Evolutionary conservation across 805 yeast genomes (phyloP).

Genomic region (Metschnikowia vanudenii): DNA sequence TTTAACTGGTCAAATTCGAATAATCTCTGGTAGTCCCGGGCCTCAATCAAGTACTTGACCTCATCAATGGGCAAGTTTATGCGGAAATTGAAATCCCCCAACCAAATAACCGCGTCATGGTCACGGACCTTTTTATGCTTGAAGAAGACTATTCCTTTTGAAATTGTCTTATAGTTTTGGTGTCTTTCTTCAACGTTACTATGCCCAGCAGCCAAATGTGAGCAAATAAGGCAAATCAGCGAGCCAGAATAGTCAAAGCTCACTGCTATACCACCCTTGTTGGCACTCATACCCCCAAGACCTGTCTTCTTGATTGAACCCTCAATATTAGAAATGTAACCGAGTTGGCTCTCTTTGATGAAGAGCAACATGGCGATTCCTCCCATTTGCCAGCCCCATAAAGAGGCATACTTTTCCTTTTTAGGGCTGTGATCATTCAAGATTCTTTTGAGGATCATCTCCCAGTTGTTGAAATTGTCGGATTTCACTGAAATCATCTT

Average conservation of each 20-base stretch:
- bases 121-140: conserved; percentile 57
- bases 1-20: conserved; percentile 76
- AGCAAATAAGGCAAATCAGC: conserved; percentile 72
- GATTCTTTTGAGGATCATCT: conserved; percentile 51
- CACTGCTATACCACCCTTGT: conserved; percentile 77
- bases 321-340: conserved; percentile 58
- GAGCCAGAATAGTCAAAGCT: conserved; percentile 66
- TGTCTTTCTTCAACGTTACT: conserved; percentile 80
- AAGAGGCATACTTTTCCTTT: conserved; percentile 48
- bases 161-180: conserved; percentile 77
- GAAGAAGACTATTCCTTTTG: conserved; percentile 66
- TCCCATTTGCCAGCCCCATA: conserved; percentile 81
- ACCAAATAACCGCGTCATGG: conserved; percentile 82
- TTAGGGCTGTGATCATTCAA: conserved; percentile 37
- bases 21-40: conserved; percentile 48
- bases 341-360: conserved; percentile 51
- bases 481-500: conserved; percentile 80
- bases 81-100: conserved; percentile 93
- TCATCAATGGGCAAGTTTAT: conserved; percentile 68
- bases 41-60: conserved; percentile 54
- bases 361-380: conserved; percentile 76
- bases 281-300: conserved; percentile 83
- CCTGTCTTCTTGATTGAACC: conserved; percentile 87
- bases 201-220: conserved; percentile 94
- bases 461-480: conserved; percentile 61